Base-by-base conservation (phyloP, 345 rosid species). In the Euphorbia peplus region DNA sequence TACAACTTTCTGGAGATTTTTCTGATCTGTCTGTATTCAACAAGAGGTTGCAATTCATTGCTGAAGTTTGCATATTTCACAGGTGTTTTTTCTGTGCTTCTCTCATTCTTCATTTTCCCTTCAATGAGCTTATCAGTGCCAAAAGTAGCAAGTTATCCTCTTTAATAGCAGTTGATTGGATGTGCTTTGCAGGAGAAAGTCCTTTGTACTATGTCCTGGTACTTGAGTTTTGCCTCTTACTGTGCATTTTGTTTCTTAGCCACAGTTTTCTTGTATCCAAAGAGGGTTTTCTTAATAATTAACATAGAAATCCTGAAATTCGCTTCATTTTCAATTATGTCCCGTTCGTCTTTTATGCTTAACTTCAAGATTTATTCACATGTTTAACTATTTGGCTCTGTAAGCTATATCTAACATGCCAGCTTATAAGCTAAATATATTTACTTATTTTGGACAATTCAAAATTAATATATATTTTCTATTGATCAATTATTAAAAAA, bases 61-160 rank as follows among this genome's bases (percentile, higher is more conserved):
- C 89, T 28, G 86, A 85, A 77, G 81, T 85, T 70, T 85, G 89
- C 77, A 85, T 85, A 60, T 85, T 79, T 62, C 89, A 85, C 75
- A 85, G 89, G 89, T 85, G 47, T 42, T 50, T 64, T 69, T 70
- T 67, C 37, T 28, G 10, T 65, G 57, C 18, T 44, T 37, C 24
- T 57, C 52, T 54, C 12, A 30, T 39, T 44, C 14, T 61, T 61
- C 28, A 37, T 39, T 21, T 11, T 9, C 25, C 14, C 4, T 39
- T 16, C 12, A 61, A 4, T 41, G 16, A 41, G 24, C 46, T 21
- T 55, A 29, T 30, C 30, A 57, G 41, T 60, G n/a, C 18, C 26
- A 37, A 61, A 12, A 11, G 65, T 56, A 12, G 37, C 42, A 54
- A 39, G n/a, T 28, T 50, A n/a, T 54, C 13, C 21, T 35, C 25